A percentile compares a stretch with the other conserved stretches of the same genome.
Evolutionary conservation across 1,284 basidiomycete genomes (phyloP).

Genomic region (Gymnopus androsaceus): DNA sequence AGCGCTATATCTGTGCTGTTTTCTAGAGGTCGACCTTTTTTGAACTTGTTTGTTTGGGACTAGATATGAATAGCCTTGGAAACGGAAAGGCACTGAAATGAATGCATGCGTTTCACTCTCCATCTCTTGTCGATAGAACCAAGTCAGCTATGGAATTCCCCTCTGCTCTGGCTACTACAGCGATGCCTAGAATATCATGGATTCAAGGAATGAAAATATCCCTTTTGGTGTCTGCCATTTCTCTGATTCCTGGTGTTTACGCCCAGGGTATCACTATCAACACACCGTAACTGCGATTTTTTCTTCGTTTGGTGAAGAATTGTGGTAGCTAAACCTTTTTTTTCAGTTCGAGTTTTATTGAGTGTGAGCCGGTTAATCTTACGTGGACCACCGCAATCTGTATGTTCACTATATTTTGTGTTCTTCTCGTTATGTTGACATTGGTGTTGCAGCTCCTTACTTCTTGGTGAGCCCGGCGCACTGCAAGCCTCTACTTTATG

Average conservation of each 20-base stretch:
- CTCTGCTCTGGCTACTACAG: too few species aligned
- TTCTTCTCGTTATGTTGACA: constrained; percentile 15
- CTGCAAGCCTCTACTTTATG: too few species aligned
- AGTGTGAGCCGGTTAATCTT: constrained; percentile 54
- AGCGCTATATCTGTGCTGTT: too few species aligned
- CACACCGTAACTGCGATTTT: constrained; percentile 54
- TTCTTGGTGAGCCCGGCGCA: constrained; percentile 48
- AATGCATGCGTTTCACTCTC: too few species aligned
- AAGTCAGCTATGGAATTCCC: too few species aligned
- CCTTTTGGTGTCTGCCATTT: constrained; percentile 36
- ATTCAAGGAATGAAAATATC: constrained; percentile 58
- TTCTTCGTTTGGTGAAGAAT: neutral
- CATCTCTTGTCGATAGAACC: too few species aligned
- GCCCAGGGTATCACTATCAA: constrained; percentile 56
- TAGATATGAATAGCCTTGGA: too few species aligned
- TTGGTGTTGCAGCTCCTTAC: constrained; percentile 46
- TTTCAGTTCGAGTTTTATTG: constrained; percentile 41
- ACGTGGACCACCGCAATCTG: constrained; percentile 51
- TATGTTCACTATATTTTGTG: constrained; percentile 34
- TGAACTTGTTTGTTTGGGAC: too few species aligned
- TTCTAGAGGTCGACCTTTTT: too few species aligned
- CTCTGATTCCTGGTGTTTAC: constrained; percentile 39
- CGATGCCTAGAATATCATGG: too few species aligned
- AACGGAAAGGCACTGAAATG: too few species aligned
- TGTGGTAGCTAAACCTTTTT: constrained; percentile 16